These are phyloP conservation scores for Prunus davidiana DNA, from an alignment of 306 rosid species.

Conservation along the genomic window DNA sequence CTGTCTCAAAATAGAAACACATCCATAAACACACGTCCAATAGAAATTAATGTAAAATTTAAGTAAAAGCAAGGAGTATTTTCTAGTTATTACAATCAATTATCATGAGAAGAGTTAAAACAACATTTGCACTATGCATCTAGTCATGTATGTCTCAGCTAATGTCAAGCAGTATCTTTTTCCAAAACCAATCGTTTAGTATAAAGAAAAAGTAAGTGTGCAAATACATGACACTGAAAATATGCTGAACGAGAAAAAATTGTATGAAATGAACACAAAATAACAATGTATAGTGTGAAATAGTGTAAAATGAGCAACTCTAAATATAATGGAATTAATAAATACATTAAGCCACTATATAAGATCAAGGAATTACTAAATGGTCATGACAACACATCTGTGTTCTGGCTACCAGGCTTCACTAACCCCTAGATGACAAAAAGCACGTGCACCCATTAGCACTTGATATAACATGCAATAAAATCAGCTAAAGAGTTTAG, in stretches of 20 bases:
- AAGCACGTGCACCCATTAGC: slow-evolving; percentile 51
- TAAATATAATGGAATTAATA: slow-evolving; percentile 21
- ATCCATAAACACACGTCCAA: neutral
- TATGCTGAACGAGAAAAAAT: neutral
- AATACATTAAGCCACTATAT: slow-evolving; percentile 36
- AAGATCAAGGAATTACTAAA: slow-evolving; percentile 75
- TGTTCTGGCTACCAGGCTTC: slow-evolving; percentile 74
- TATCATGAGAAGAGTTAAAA: too few species aligned
- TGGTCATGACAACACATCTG: slow-evolving; percentile 61
- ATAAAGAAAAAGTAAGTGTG: neutral
- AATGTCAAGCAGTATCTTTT: too few species aligned
- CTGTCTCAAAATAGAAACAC: neutral
- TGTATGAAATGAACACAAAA: neutral
- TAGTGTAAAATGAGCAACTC: slow-evolving; percentile 3
- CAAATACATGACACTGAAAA: neutral
- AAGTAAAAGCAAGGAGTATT: neutral
- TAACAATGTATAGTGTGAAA: neutral
- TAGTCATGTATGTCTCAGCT: too few species aligned
- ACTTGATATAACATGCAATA: slow-evolving; percentile 29
- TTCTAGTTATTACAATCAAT: too few species aligned
- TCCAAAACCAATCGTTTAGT: neutral
- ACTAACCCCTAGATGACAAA: slow-evolving; percentile 61
- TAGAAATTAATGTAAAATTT: too few species aligned
- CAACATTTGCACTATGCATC: too few species aligned
- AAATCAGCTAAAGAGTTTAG: slow-evolving; percentile 8